Evolutionary conservation across 2,329 filamentous ascomycete species (phyloP), one percentile per base, ranked within the genome.

Genomic region (Colletotrichum liaoningense): DNA sequence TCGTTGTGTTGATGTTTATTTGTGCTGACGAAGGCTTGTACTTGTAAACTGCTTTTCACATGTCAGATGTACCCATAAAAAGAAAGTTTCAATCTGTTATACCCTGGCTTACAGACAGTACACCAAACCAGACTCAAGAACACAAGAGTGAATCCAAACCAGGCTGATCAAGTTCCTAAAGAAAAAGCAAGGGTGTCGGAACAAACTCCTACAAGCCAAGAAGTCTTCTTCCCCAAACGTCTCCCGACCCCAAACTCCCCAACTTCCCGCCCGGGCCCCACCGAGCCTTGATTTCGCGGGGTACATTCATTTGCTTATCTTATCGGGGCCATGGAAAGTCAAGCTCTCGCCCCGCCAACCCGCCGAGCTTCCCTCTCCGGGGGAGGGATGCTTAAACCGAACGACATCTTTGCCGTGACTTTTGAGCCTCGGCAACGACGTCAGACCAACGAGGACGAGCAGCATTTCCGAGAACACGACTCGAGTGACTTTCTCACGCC

Each of bases 291-390:
- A 19, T 57, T 65, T 65, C 52, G 63, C 52, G 63, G 63, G 63
- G 63, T 57, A 46, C 52, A 60, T 57, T 35, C 11, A 1, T 42
- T 16, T 16, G 33, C 63, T 46, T 57, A 65, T 65, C 63, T 65
- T 65, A 65, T 65, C 63, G 12, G 38, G 14, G 38, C 14, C 5
- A 8, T 35, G 11, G 52, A 12, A 46, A 49, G 22, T 26, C 59
- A 54, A 63, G 46, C 60, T 63, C 38, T 22, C 9, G 42, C 60
- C 58, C 62, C 62, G 49, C 62, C 62, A 55, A 54, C 28, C 60
- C 14, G 16, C 33, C 24, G 26, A 64, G 62, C 62, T 64, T 64
- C 30, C n/a, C 19, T 19, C 46, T 30, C 26, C 24, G 7, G 19
- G 35, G 33, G 33, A 16, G 24, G 16, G 59, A 63, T 49, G 59